These are phyloP conservation scores for Microbotryum saponariae DNA, from an alignment of 1,284 basidiomycete genomes.

Conservation along the genomic window DNA sequence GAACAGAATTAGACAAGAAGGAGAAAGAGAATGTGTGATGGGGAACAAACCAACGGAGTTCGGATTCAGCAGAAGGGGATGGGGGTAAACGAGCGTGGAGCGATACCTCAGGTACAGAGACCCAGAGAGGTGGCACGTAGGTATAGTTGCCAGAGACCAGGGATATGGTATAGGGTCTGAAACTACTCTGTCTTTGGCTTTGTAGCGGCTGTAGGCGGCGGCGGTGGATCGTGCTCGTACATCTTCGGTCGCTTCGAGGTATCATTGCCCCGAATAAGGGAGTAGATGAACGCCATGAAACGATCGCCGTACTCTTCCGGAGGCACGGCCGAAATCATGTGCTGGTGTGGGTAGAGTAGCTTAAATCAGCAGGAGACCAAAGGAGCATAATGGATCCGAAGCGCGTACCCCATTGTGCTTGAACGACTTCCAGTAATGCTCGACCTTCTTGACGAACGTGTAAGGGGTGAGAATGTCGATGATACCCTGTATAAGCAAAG, in stretches of 20 bases:
- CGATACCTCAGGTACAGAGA: no score
- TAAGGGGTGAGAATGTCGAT: constrained; percentile 95
- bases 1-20: no score
- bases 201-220: no score
- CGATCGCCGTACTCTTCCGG: constrained; percentile 75
- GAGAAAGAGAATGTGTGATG: no score
- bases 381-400: not conserved
- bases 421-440: constrained; percentile 88
- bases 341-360: constrained; percentile 47
- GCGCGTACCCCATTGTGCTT: constrained; percentile 69
- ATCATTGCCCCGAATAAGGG: constrained; percentile 24
- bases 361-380: not conserved
- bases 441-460: constrained; percentile 65
- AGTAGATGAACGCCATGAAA: constrained; percentile 53
- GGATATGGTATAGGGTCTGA: no score
- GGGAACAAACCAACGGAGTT: no score
- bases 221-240: constrained; percentile 10
- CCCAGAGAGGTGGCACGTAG: no score
- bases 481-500: constrained; percentile 53
- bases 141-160: no score
- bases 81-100: no score
- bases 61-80: no score
- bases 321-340: constrained; percentile 86
- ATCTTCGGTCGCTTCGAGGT: constrained; percentile 15
- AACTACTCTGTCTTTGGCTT: no score